phyloP scores from a whole-genome alignment of 1,284 basidiomycete species.

The Cutaneotrichosporon cutaneum region DNA sequence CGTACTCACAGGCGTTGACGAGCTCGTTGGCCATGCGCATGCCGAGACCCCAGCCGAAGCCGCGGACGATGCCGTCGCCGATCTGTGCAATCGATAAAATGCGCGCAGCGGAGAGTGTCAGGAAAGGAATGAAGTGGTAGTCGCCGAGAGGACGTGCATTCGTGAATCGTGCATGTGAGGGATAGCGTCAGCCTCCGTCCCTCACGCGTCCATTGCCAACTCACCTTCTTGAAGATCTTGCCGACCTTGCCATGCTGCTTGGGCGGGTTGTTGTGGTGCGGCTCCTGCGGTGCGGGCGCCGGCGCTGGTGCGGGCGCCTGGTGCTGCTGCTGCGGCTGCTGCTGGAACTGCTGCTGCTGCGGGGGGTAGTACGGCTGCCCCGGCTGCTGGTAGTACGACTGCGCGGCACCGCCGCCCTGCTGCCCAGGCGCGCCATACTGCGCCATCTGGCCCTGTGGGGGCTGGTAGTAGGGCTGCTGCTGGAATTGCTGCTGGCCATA shows the following conservation, averaged over 20 bases:
- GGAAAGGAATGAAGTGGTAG: background rate
- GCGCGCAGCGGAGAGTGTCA: no score
- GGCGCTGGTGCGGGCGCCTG: background rate
- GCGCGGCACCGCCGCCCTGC: background rate
- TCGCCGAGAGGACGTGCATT: no score
- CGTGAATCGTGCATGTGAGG: background rate
- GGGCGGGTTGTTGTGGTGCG: slow-evolving; percentile 9
- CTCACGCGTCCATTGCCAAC: background rate
- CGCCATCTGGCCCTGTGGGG: background rate
- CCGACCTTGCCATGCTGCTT: slow-evolving; percentile 10
- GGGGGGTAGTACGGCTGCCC: background rate
- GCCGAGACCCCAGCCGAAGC: slow-evolving; percentile 18
- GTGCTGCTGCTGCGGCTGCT: background rate
- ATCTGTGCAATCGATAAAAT: slow-evolving; percentile 3
- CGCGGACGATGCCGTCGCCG: slow-evolving; percentile 14
- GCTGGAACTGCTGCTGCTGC: background rate
- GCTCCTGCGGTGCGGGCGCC: slow-evolving; percentile 3
- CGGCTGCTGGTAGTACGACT: slow-evolving; percentile 9
- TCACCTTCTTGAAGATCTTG: slow-evolving; percentile 12
- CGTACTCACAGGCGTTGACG: slow-evolving; percentile 12
- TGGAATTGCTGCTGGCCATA: background rate
- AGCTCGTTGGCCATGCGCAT: slow-evolving; percentile 15
- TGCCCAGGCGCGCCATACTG: background rate
- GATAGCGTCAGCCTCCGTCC: background rate
- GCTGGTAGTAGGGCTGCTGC: slow-evolving; percentile 14